Percentiles rank a stretch among this genome's conserved stretches.
These are phyloP conservation scores for Metschnikowia vanudenii DNA, from an alignment of 805 yeast genomes.

Conservation along the genomic window DNA sequence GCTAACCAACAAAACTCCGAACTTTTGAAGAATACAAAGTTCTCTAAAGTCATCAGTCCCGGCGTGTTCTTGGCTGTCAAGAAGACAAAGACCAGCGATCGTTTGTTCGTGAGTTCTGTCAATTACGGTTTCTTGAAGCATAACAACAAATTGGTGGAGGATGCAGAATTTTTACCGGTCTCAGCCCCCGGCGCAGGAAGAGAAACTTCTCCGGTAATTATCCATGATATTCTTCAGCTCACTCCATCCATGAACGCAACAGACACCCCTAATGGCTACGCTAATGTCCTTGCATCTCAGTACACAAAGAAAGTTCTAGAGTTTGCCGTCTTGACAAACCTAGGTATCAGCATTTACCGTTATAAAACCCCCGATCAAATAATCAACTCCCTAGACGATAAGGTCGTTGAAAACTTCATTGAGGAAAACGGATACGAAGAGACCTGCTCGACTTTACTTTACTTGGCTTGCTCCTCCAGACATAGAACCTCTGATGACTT, in stretches of 20 bases:
- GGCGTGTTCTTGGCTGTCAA: conserved; percentile 78
- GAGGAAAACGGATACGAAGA: conserved; percentile 84
- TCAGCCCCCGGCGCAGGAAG: conserved; percentile 20
- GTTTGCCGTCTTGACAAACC: conserved; percentile 79
- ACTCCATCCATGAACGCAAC: conserved; percentile 73
- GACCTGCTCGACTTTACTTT: conserved; percentile 84
- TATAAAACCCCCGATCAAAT: conserved; percentile 79
- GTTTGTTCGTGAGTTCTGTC: conserved; percentile 71
- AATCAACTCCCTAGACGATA: conserved; percentile 65
- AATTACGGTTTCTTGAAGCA: conserved; percentile 83
- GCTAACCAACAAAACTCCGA: conserved; percentile 48
- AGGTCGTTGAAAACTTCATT: conserved; percentile 64
- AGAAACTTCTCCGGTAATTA: conserved; percentile 30
- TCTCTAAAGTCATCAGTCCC: conserved; percentile 70
- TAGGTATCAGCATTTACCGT: conserved; percentile 73
- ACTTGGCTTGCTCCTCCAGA: conserved; percentile 74
- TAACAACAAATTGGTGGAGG: conserved; percentile 70
- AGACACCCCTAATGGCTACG: conserved; percentile 74
- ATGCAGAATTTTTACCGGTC: conserved; percentile 64
- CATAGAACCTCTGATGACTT: conserved; percentile 48
- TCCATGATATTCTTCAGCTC: conserved; percentile 72
- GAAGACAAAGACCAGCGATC: conserved; percentile 44
- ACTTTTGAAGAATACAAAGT: conserved; percentile 56
- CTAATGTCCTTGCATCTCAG: conserved; percentile 84
- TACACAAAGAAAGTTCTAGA: conserved; percentile 64